These are phyloP conservation scores for Ophiocordyceps camponoti-saundersi DNA, from an alignment of 2,329 filamentous ascomycete species.

Conservation along the genomic window DNA sequence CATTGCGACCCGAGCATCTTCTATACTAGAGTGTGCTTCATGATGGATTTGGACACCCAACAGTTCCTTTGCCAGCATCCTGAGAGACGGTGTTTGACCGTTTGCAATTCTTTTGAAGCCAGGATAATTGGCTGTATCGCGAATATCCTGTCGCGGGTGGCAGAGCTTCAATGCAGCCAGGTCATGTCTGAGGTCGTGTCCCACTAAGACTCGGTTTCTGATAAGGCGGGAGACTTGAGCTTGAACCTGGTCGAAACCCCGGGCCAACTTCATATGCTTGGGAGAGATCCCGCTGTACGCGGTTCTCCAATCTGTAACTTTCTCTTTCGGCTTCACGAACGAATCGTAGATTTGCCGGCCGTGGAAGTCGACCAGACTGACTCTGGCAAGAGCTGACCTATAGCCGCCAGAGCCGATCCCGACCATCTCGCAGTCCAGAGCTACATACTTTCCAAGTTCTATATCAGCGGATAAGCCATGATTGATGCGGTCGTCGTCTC, in stretches of 20 bases:
- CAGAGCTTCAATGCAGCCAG: conserved; percentile 59
- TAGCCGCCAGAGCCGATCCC: conserved; percentile 57
- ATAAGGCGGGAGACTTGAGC: conserved; percentile 52
- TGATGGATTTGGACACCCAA: conserved; percentile 45
- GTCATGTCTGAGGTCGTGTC: conserved; percentile 70
- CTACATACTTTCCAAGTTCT: conserved; percentile 75
- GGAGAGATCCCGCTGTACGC: conserved; percentile 66
- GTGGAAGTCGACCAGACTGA: conserved; percentile 86
- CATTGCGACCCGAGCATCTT: conserved; percentile 85
- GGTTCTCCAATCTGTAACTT: conserved; percentile 82
- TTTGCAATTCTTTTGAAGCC: conserved; percentile 54
- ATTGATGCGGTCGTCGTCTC: conserved; percentile 38
- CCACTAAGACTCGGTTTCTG: conserved; percentile 56
- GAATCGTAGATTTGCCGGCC: conserved; percentile 88
- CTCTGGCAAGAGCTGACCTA: conserved; percentile 65
- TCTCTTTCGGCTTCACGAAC: conserved; percentile 63
- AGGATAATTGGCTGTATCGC: conserved; percentile 68
- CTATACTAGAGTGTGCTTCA: conserved; percentile 47
- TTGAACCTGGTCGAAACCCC: conserved; percentile 64
- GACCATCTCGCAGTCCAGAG: conserved; percentile 97
- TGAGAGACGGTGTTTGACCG: conserved; percentile 53
- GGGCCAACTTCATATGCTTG: conserved; percentile 51
- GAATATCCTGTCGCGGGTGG: conserved; percentile 61
- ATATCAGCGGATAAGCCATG: conserved; percentile 43
- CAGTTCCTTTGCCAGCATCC: conserved; percentile 37